Evolutionary conservation across 768 basidiomycete species (phyloP).

Genomic region (Lactarius trivialis): DNA sequence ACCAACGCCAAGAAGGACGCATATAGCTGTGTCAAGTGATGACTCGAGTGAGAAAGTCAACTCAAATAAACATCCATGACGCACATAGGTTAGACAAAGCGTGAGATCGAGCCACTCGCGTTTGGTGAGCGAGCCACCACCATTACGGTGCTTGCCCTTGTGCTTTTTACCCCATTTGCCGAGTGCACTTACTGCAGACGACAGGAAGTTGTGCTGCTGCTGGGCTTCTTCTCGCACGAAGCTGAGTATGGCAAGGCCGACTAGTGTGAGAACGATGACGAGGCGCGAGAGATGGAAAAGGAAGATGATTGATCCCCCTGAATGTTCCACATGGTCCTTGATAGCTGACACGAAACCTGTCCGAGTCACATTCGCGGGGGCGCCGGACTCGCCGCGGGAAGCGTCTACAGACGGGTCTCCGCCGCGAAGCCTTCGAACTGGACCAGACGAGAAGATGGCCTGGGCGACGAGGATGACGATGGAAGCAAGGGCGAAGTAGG

Average conservation of each 20-base stretch:
- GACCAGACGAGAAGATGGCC: neutral
- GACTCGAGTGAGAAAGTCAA: neutral
- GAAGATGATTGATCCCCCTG: constrained; percentile 45
- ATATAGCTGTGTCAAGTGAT: constrained; percentile 19
- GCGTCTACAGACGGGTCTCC: neutral
- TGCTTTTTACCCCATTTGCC: constrained; percentile 30
- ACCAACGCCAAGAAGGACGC: constrained; percentile 23
- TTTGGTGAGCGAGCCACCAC: neutral
- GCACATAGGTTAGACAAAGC: constrained; percentile 32
- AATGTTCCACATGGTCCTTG: constrained; percentile 33
- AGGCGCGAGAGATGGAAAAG: constrained; percentile 42
- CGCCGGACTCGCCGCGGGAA: neutral
- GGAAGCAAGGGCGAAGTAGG: constrained; percentile 10
- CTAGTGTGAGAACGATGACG: constrained; percentile 39
- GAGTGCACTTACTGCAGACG: constrained; percentile 1
- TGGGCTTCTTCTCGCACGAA: constrained; percentile 32
- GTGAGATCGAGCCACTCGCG: constrained; percentile 20
- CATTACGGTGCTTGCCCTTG: constrained; percentile 17
- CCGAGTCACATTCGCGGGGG: neutral
- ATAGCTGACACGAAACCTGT: constrained; percentile 16
- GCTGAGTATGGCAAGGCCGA: constrained; percentile 44
- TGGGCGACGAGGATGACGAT: constrained; percentile 7
- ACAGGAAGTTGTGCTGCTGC: neutral
- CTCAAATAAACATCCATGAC: constrained; percentile 4
- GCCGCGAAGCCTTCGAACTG: neutral